Conservation (phyloP, 2,329 filamentous ascomycete species). For the Phaeosphaeria sp. region DNA sequence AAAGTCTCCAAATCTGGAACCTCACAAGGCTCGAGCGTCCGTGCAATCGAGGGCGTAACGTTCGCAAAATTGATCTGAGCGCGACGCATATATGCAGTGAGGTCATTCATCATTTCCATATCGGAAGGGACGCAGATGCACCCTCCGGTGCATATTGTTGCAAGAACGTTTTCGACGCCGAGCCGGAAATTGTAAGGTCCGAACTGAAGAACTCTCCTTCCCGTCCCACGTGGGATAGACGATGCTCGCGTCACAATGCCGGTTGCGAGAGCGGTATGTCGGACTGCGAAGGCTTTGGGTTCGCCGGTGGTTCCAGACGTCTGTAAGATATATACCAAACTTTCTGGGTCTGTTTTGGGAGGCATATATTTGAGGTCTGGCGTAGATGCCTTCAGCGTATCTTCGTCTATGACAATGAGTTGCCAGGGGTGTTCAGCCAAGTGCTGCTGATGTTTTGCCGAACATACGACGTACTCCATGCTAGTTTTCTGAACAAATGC, state of each 20-base stretch:
- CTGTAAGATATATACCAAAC: neutral
- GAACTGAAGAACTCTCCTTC: neutral
- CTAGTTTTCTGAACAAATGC: too few species aligned
- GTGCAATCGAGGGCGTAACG: neutral
- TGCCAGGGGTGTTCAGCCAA: too few species aligned
- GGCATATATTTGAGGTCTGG: too few species aligned
- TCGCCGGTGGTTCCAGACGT: neutral
- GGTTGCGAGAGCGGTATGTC: too few species aligned
- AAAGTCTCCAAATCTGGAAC: neutral
- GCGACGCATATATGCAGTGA: neutral
- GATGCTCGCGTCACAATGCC: too few species aligned
- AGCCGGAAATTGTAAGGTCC: neutral
- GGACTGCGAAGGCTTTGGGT: neutral
- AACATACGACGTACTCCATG: too few species aligned
- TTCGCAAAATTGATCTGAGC: neutral
- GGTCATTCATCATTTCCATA: neutral
- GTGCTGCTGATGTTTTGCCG: too few species aligned
- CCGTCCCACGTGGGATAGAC: too few species aligned
- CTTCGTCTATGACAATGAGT: too few species aligned
- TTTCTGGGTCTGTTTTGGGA: too few species aligned
- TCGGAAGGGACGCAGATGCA: neutral
- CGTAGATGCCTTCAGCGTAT: too few species aligned
- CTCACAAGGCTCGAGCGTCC: neutral
- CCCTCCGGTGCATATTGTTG: neutral
- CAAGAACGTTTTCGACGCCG: neutral